Conservation (phyloP, 495 filamentous ascomycete species). For the Friedmanniomyces simplex region DNA sequence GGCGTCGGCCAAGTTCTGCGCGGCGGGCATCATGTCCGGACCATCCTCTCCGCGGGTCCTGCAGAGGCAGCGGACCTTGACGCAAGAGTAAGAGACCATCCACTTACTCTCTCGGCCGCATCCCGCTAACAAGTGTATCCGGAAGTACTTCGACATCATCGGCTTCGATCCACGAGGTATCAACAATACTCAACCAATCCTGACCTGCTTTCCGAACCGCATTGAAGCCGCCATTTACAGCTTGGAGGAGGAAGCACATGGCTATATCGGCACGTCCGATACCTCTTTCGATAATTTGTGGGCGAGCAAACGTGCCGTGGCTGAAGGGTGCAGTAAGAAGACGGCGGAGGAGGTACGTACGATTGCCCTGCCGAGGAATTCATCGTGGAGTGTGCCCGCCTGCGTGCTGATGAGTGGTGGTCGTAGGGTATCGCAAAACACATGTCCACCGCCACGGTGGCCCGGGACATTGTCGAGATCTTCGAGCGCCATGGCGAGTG, state of each 20-base stretch:
- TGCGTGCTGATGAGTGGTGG: conserved; percentile 18
- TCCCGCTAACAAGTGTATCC: conserved; percentile 24
- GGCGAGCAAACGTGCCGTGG: conserved; percentile 29
- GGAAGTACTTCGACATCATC: conserved; percentile 46
- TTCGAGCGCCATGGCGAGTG: conserved; percentile 35
- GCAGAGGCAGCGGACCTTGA: conserved; percentile 35
- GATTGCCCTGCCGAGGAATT: conserved; percentile 4
- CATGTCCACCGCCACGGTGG: conserved; percentile 16
- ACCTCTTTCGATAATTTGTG: conserved; percentile 29
- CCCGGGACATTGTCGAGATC: conserved; percentile 21
- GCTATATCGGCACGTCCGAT: conserved; percentile 30
- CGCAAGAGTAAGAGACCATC: conserved; percentile 32
- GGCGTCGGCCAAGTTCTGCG: conserved; percentile 26
- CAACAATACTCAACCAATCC: conserved; percentile 28
- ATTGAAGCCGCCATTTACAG: conserved; percentile 23
- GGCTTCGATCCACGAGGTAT: conserved; percentile 41
- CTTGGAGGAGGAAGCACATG: conserved; percentile 19
- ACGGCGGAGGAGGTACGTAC: conserved; percentile 1
- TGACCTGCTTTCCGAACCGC: conserved; percentile 36
- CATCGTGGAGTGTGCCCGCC: background rate
- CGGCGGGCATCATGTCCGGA: conserved; percentile 24
- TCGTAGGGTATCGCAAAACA: conserved; percentile 31
- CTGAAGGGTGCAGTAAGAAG: conserved; percentile 12
- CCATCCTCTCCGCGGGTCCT: conserved; percentile 7
- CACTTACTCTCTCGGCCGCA: conserved; percentile 26